Conservation (phyloP, 306 rosid species). For the Quercus wislizeni region DNA sequence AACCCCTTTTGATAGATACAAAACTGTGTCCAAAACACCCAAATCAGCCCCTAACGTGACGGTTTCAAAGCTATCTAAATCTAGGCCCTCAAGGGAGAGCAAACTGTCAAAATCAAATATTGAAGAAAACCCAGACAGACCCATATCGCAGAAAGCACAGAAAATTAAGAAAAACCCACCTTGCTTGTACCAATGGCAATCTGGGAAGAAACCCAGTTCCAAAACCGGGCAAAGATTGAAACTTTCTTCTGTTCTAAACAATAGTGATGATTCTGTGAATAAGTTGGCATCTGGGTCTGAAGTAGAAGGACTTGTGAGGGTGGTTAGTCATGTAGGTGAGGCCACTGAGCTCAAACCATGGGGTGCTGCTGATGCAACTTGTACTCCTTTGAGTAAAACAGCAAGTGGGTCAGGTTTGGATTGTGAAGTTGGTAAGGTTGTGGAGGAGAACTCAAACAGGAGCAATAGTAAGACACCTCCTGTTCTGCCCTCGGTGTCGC, state of each 20-base stretch:
- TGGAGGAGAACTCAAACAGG: slow-evolving; percentile 31
- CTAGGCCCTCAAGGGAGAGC: slow-evolving; percentile 44
- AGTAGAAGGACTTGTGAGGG: slow-evolving; percentile 26
- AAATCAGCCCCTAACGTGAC: slow-evolving; percentile 35
- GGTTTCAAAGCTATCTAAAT: slow-evolving; percentile 32
- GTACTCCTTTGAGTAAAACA: slow-evolving; percentile 49
- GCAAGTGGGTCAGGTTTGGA: slow-evolving; percentile 28
- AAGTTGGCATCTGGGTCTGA: slow-evolving; percentile 27
- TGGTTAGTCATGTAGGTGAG: slow-evolving; percentile 25
- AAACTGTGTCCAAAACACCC: slow-evolving; percentile 41
- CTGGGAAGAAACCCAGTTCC: slow-evolving; percentile 45
- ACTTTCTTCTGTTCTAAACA: slow-evolving; percentile 32
- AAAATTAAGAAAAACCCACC: slow-evolving; percentile 40
- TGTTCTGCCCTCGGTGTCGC: slow-evolving; percentile 66
- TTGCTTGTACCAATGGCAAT: slow-evolving; percentile 61
- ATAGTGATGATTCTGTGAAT: slow-evolving; percentile 16
- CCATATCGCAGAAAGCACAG: slow-evolving; percentile 18
- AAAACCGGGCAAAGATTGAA: slow-evolving; percentile 32
- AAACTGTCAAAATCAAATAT: slow-evolving; percentile 30
- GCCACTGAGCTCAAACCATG: slow-evolving; percentile 25
- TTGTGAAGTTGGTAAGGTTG: slow-evolving; percentile 20
- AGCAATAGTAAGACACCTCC: slow-evolving; percentile 64
- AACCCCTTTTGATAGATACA: slow-evolving; percentile 36
- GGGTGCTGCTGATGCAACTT: slow-evolving; percentile 21
- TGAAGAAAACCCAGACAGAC: slow-evolving; percentile 22